phyloP scores from a whole-genome alignment of 495 filamentous ascomycete species.

The Penicillium cosmopolitanum region DNA sequence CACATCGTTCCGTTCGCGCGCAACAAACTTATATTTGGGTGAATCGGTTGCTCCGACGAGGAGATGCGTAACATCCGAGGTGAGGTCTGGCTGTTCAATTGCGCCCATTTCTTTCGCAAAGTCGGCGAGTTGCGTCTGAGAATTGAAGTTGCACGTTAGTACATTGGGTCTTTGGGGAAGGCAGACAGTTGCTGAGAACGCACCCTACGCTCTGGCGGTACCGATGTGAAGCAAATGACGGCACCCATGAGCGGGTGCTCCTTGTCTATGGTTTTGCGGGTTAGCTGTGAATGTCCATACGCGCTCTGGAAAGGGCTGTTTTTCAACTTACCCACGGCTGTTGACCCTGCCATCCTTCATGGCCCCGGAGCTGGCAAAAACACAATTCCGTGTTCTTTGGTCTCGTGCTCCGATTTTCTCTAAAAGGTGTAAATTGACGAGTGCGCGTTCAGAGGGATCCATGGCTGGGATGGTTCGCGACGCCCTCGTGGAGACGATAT shows the following conservation, averaged over 20 bases:
- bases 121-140: conserved; percentile 68
- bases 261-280: conserved; percentile 40
- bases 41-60: conserved; percentile 87
- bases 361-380: conserved; percentile 20
- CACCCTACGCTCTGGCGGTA: conserved; percentile 81
- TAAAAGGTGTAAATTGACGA: not conserved
- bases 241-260: conserved; percentile 75
- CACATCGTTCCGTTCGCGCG: conserved; percentile 83
- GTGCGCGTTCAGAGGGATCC: not conserved
- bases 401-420: not conserved
- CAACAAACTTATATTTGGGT: conserved; percentile 93
- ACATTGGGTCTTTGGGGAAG: not conserved
- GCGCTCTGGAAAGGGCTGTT: not conserved
- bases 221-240: conserved; percentile 89
- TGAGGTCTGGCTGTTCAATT: conserved; percentile 84
- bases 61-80: conserved; percentile 92
- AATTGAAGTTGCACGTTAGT: conserved; percentile 14
- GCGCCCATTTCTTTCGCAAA: conserved; percentile 85
- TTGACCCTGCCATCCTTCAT: conserved; percentile 52
- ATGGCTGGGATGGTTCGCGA: not conserved
- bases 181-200: conserved; percentile 28
- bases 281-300: conserved; percentile 10
- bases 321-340: conserved; percentile 37
- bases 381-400: not conserved
- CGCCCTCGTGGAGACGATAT: not conserved